A percentile compares a stretch with the other conserved stretches of the same genome.
Evolutionary conservation across 2,329 filamentous ascomycete species (phyloP).

Genomic region (Aspergillus thermomutatus): DNA sequence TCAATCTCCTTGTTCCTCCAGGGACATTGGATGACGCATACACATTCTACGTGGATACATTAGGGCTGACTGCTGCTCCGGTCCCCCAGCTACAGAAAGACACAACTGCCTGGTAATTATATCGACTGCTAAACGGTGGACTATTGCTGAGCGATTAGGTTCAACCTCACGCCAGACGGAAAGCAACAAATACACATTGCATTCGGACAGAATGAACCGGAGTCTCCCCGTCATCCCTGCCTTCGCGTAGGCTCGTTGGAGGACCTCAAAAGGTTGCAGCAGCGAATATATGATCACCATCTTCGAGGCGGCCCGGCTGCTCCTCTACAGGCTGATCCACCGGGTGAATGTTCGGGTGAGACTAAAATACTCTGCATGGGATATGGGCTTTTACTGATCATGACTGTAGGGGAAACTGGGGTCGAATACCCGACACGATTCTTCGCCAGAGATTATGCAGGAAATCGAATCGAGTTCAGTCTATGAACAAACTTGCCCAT

Average conservation of each 20-base stretch:
- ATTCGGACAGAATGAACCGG: constrained; percentile 39
- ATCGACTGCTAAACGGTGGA: not conserved
- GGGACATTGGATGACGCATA: constrained; percentile 51
- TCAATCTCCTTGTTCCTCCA: constrained; percentile 57
- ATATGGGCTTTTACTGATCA: constrained; percentile 5
- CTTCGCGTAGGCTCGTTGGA: constrained; percentile 52
- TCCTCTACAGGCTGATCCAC: constrained; percentile 54
- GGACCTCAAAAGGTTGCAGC: constrained; percentile 47
- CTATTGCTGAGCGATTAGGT: constrained; percentile 28
- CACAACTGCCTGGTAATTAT: constrained; percentile 52
- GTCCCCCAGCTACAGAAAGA: constrained; percentile 54
- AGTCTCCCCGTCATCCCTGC: constrained; percentile 55
- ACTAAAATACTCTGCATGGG: not conserved
- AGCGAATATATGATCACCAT: constrained; percentile 52
- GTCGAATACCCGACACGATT: constrained; percentile 61
- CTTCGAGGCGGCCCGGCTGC: constrained; percentile 48
- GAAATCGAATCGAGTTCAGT: constrained; percentile 54
- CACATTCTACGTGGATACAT: constrained; percentile 55
- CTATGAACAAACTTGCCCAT: constrained; percentile 26
- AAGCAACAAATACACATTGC: constrained; percentile 59
- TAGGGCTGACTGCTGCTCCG: constrained; percentile 51
- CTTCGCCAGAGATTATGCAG: constrained; percentile 59
- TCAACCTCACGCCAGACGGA: constrained; percentile 52
- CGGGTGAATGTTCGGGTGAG: constrained; percentile 47
- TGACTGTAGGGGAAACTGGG: constrained; percentile 47